These are phyloP conservation scores for Rhipidocladum racemiflorum DNA, from an alignment of 176 grass and related monocot species.

Conservation along the genomic window DNA sequence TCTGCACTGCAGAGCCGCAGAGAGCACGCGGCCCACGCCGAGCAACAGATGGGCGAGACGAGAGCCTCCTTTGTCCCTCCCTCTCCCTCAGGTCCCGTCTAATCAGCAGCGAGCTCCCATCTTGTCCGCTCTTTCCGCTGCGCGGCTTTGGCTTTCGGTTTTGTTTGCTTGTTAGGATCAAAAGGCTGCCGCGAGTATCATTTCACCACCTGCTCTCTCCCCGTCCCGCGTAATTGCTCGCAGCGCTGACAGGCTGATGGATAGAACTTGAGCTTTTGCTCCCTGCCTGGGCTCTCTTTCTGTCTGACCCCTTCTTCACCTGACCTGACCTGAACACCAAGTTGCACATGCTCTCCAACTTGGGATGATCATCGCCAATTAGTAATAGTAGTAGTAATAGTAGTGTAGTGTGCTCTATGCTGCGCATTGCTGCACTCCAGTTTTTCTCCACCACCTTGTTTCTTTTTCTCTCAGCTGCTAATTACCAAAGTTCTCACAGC, in stretches of 20 bases:
- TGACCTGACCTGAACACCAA: background rate
- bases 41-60: background rate
- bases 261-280: background rate
- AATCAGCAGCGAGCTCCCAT: background rate
- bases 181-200: conserved; percentile 46
- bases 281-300: background rate
- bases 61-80: background rate
- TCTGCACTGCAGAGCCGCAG: too few species aligned
- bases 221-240: background rate
- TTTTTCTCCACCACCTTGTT: too few species aligned
- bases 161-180: conserved; percentile 50
- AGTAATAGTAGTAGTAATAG: too few species aligned
- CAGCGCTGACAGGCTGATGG: background rate
- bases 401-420: too few species aligned
- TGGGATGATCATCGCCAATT: background rate
- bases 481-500: too few species aligned
- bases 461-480: background rate
- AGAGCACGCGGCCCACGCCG: too few species aligned
- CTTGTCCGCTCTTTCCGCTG: conserved; percentile 2
- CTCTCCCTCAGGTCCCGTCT: background rate
- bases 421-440: background rate
- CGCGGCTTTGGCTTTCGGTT: conserved; percentile 34
- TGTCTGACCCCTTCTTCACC: too few species aligned
- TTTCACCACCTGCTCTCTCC: conserved; percentile 29
- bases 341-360: background rate